Evolutionary conservation across 192 early-diverging fungal species (phyloP).

Genomic region (Fimicolochytrium jonesii): DNA sequence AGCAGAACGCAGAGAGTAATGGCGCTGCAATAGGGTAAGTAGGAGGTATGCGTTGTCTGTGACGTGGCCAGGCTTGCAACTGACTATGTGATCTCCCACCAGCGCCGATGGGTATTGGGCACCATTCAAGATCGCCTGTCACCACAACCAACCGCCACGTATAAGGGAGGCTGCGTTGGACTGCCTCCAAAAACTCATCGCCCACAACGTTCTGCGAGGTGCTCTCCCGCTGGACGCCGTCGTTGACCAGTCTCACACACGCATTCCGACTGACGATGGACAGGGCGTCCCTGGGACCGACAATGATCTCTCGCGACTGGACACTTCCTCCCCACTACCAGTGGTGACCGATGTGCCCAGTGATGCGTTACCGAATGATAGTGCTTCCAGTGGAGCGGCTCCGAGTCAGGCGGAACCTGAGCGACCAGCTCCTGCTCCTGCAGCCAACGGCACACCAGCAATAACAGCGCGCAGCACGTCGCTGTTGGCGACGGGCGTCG

Average conservation of each 20-base stretch:
- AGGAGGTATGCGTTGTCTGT: too few relatives aligned
- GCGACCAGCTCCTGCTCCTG: background rate
- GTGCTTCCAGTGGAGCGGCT: too few relatives aligned
- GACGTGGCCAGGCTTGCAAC: too few relatives aligned
- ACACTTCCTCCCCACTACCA: slow-evolving; percentile 25
- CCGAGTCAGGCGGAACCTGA: too few relatives aligned
- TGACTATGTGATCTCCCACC: too few relatives aligned
- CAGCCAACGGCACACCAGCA: too few relatives aligned
- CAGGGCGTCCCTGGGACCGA: slow-evolving; percentile 16
- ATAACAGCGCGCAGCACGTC: slow-evolving; percentile 11
- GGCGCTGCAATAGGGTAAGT: too few relatives aligned
- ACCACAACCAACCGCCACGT: slow-evolving; percentile 19
- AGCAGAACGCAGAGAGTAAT: too few relatives aligned
- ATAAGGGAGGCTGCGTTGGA: slow-evolving; percentile 49
- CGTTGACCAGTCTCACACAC: too few relatives aligned
- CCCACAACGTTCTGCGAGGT: slow-evolving; percentile 41
- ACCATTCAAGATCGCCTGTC: slow-evolving; percentile 38
- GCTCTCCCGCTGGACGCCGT: slow-evolving; percentile 5
- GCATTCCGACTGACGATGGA: too few relatives aligned
- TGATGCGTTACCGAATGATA: too few relatives aligned
- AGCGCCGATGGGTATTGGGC: slow-evolving; percentile 52
- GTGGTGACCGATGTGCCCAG: too few relatives aligned
- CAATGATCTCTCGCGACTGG: slow-evolving; percentile 23
- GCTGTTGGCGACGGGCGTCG: slow-evolving; percentile 3
- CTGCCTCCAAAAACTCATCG: slow-evolving; percentile 52